Evolutionary conservation across 2,329 filamentous ascomycete species (phyloP).

Genomic region (Diaporthe longicolla): DNA sequence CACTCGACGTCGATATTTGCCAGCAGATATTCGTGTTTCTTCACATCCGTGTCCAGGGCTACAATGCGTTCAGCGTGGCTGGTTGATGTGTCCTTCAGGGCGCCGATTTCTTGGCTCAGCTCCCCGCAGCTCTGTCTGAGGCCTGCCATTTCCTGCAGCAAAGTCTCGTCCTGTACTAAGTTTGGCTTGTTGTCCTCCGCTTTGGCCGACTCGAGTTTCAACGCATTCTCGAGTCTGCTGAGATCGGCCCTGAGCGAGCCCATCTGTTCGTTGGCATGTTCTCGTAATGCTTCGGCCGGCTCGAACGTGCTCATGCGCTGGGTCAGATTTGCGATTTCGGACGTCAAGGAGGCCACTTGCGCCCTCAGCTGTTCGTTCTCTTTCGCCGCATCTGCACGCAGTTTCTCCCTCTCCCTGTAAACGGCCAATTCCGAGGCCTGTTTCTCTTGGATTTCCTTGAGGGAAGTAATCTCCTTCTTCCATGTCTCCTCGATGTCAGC

Average conservation of each 20-base stretch:
- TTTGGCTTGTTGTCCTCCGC: neutral
- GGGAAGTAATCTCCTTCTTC: conserved; percentile 14
- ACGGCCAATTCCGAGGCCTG: conserved; percentile 17
- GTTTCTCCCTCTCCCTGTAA: conserved; percentile 4
- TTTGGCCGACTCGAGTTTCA: conserved; percentile 25
- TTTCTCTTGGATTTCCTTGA: conserved; percentile 11
- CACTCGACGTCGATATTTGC: conserved; percentile 31
- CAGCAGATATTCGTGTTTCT: conserved; percentile 14
- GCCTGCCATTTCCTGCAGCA: conserved; percentile 3
- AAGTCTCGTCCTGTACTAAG: neutral
- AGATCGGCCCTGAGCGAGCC: neutral
- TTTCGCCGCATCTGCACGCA: conserved; percentile 24
- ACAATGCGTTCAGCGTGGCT: conserved; percentile 19
- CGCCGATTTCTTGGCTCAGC: neutral
- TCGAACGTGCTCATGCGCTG: neutral
- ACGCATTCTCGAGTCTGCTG: neutral
- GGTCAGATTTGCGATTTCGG: conserved; percentile 9
- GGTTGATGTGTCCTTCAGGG: neutral
- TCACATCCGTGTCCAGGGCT: conserved; percentile 8
- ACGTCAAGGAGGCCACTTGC: conserved; percentile 20
- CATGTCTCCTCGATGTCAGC: conserved; percentile 16
- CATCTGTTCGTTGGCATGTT: neutral
- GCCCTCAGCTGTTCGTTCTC: conserved; percentile 31
- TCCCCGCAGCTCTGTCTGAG: neutral
- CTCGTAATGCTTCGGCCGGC: conserved; percentile 1